A percentile compares a stretch with the other conserved stretches of the same genome.
phyloP scores from a whole-genome alignment of 2,329 filamentous ascomycete genomes.

The Trichoderma cornu-damae region DNA sequence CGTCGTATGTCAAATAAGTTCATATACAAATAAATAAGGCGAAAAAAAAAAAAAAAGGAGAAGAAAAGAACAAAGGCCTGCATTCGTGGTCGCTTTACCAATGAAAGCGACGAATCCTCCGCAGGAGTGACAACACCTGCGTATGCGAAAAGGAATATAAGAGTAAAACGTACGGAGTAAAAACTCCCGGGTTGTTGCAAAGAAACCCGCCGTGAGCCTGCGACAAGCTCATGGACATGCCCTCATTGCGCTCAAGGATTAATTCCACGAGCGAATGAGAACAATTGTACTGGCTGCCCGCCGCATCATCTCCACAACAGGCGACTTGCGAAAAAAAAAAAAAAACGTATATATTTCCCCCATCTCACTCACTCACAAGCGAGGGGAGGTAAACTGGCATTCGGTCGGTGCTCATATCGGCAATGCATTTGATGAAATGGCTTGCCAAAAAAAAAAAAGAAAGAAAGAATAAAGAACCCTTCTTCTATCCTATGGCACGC shows the following conservation, averaged over 20 bases:
- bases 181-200: background rate
- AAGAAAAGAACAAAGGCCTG: constrained; percentile 15
- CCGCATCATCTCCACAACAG: no score
- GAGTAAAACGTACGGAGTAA: constrained; percentile 3
- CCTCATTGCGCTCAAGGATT: background rate
- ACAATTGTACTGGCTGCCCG: no score
- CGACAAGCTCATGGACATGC: background rate
- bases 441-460: background rate
- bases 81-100: background rate
- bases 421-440: no score
- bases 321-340: no score
- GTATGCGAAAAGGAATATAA: constrained; percentile 16
- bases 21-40: constrained; percentile 17
- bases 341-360: constrained; percentile 15
- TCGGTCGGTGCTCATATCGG: no score
- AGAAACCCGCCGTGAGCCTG: background rate
- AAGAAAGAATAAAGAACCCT: no score
- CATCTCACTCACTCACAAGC: background rate
- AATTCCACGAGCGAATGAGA: no score
- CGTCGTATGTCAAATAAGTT: constrained; percentile 28
- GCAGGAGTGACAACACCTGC: constrained; percentile 18
- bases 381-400: no score
- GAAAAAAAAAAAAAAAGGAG: constrained; percentile 6
- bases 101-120: constrained; percentile 18
- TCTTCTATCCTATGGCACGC: constrained; percentile 47